These are phyloP conservation scores for Monosporozyma aquatica DNA, from an alignment of 805 yeast species.

Conservation along the genomic window DNA sequence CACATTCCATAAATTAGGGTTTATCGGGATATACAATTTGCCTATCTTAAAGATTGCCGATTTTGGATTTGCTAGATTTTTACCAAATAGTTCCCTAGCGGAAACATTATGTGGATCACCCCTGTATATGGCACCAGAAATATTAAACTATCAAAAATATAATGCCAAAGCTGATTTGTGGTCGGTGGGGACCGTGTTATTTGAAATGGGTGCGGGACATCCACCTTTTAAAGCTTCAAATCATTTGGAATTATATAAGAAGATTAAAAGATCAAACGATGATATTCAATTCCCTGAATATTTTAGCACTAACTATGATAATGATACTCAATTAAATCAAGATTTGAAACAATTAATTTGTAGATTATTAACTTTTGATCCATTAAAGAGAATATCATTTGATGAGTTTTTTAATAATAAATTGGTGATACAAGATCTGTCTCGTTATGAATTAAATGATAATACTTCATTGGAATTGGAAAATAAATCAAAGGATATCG, in stretches of 20 bases:
- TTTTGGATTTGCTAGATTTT: constrained; percentile 92
- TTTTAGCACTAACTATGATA: constrained; percentile 25
- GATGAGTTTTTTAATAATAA: constrained; percentile 77
- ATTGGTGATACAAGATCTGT: constrained; percentile 47
- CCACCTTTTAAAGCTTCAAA: constrained; percentile 94
- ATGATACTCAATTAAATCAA: constrained; percentile 40
- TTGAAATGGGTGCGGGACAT: constrained; percentile 92
- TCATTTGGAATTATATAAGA: constrained; percentile 80
- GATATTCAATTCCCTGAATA: constrained; percentile 65
- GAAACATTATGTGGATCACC: constrained; percentile 98
- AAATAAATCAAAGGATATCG: constrained; percentile 52
- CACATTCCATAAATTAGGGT: constrained; percentile 49
- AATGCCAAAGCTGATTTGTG: constrained; percentile 96
- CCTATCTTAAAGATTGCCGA: constrained; percentile 93
- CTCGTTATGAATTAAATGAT: constrained; percentile 28
- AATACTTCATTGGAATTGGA: constrained; percentile 47
- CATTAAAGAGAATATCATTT: constrained; percentile 81
- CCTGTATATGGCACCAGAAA: constrained; percentile 97
- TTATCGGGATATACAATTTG: constrained; percentile 75
- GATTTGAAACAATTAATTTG: constrained; percentile 64
- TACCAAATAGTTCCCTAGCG: constrained; percentile 89
- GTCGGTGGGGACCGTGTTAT: constrained; percentile 96
- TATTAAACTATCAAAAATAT: constrained; percentile 85
- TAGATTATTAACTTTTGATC: constrained; percentile 70
- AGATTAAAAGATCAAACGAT: constrained; percentile 76